Evolutionary conservation across 176 grass and related monocot genomes (phyloP).

Genomic region (Themeda triandra): DNA sequence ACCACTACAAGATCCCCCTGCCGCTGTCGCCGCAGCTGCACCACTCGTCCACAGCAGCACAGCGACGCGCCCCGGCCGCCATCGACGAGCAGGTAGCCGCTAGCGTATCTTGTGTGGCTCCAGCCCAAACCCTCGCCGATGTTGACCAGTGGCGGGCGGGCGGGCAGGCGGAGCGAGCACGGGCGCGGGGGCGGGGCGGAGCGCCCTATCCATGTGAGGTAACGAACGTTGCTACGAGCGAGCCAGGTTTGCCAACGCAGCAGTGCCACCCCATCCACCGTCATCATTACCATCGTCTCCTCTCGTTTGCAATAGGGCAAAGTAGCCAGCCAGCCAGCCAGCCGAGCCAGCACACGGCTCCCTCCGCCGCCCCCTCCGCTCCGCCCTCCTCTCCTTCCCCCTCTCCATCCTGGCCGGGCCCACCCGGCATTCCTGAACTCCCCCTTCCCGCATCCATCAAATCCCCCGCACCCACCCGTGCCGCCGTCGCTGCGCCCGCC

Average conservation of each 20-base stretch:
- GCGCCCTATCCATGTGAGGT: conserved; percentile 36
- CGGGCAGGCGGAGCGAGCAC: background rate
- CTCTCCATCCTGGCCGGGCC: conserved; percentile 18
- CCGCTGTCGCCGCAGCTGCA: too few relatives aligned
- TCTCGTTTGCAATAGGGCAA: background rate
- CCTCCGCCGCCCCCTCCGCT: background rate
- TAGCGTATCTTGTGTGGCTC: background rate
- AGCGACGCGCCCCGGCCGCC: background rate
- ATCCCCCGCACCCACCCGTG: conserved; percentile 31
- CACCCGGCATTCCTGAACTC: conserved; percentile 19
- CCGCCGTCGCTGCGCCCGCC: background rate
- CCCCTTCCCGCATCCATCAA: conserved; percentile 20
- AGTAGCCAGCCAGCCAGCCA: background rate
- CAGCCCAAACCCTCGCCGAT: background rate
- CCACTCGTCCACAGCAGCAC: background rate
- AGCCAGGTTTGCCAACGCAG: background rate
- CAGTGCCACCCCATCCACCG: conserved; percentile 19
- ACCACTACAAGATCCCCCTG: too few relatives aligned
- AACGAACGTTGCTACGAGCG: conserved; percentile 4
- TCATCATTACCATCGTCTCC: conserved; percentile 14
- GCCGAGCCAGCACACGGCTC: conserved; percentile 1
- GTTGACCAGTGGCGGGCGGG: background rate
- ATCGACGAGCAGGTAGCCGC: too few relatives aligned
- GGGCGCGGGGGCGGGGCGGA: background rate
- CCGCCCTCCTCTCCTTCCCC: background rate